Conservation (phyloP, 1,284 basidiomycete genomes). For the Cryptococcus sp. region DNA sequence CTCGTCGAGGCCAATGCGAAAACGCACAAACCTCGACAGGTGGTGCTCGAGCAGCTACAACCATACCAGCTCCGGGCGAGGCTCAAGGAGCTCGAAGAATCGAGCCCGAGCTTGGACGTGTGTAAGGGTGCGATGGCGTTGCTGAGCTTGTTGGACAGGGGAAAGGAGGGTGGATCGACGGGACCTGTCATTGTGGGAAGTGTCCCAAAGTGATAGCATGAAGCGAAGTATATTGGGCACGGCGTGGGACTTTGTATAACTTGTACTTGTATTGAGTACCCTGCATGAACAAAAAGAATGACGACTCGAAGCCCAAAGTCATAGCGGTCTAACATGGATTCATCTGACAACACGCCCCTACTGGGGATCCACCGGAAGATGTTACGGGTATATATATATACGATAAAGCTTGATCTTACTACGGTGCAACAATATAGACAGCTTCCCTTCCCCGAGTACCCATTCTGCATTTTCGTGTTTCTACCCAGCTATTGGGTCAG, state of each 20-base stretch:
- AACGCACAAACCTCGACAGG: conserved; percentile 30
- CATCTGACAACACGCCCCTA: not conserved
- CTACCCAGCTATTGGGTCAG: not conserved
- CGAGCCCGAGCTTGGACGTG: conserved; percentile 22
- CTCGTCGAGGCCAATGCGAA: conserved; percentile 37
- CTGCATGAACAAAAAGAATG: no score
- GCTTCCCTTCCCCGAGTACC: not conserved
- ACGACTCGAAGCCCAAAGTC: not conserved
- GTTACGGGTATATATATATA: no score
- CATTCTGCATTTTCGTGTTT: no score
- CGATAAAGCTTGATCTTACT: not conserved
- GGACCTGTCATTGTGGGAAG: not conserved
- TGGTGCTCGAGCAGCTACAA: conserved; percentile 35
- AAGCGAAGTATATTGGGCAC: no score
- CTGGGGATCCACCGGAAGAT: no score
- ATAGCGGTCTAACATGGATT: not conserved
- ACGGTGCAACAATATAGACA: not conserved
- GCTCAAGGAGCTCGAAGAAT: conserved; percentile 27
- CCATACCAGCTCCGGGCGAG: conserved; percentile 35
- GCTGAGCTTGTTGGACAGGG: conserved; percentile 30
- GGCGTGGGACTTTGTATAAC: no score
- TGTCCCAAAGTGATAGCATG: not conserved
- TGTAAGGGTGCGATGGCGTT: conserved; percentile 20
- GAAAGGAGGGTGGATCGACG: conserved; percentile 9
- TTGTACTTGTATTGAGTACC: no score